Evolutionary conservation across 1,284 basidiomycete genomes (phyloP), one percentile per base, ranked within the genome.

Genomic region (Apiotrichum porosum): DNA sequence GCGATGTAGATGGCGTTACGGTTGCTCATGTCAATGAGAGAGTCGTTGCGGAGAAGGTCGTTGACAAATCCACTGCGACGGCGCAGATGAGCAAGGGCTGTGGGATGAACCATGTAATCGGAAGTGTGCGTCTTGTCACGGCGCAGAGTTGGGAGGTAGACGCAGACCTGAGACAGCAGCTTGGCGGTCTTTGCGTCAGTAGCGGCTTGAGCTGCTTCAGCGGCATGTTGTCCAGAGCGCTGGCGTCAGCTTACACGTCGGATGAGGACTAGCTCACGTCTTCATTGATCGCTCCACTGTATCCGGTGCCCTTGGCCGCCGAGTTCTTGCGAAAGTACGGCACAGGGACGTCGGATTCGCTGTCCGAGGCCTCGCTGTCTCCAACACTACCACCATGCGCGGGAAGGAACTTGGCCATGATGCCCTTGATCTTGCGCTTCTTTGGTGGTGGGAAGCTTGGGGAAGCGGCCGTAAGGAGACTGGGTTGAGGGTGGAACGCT

Each of bases 21-120:
- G 55, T 90, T 88, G 14, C 85, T 86, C 89, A 94, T 93, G 66
- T 94, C 91, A 35, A 86, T 80, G 32, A 95, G 75, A 10, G 90
- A 93, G 68, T 93, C 91, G 61, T 92, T 93, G 52, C 86, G 79
- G 24, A 95, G 77, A 31, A 94, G 80, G 34, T 84, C 81, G 57
- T 85, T 88, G 47, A 94, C 81, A 62, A 83, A 84, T 62, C 88
- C 89, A 74, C 93, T 93, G 30, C 89, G 80, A 57, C 91, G 77
- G 36, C 91, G 81, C 39, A 95, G 81, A 70, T 92, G 90, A 4
- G 90, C 88, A 19, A 94, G 75, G 1, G 88, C 82, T 2, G 88
- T 91, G 2, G 89, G 89, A 64, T 92, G 88, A 9, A 88, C 85
- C 42, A 91, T 79, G 62, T 86, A 88, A 73, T 94, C 90, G 56